Percentiles rank a stretch among this genome's conserved stretches.
phyloP scores from a whole-genome alignment of 805 yeast genomes.

The Metschnikowia drakensbergensis region DNA sequence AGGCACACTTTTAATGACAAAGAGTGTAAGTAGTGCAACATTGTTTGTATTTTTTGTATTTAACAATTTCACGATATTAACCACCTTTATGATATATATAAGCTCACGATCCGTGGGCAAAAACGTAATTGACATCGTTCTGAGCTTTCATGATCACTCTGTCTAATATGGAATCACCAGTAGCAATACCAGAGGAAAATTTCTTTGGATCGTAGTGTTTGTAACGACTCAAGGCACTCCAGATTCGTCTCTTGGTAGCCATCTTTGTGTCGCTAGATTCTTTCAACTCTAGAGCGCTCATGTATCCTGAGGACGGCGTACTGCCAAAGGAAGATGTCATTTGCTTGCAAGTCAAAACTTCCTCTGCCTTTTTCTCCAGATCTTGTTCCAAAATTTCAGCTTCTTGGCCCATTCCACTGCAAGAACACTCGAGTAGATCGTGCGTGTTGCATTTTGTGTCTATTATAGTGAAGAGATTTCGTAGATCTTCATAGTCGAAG shows the following conservation, averaged over 20 bases:
- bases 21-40: background rate
- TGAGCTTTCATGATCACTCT: slow-evolving; percentile 8
- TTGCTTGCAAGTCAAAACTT: background rate
- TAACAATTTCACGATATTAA: too few relatives aligned
- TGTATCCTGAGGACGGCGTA: slow-evolving; percentile 34
- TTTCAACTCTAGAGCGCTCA: slow-evolving; percentile 51
- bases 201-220: slow-evolving; percentile 55
- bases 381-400: slow-evolving; percentile 15
- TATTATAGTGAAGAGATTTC: slow-evolving; percentile 64
- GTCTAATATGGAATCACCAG: slow-evolving; percentile 15
- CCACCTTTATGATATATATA: too few relatives aligned
- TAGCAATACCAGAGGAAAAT: slow-evolving; percentile 4
- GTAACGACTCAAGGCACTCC: slow-evolving; percentile 58
- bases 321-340: background rate
- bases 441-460: slow-evolving; percentile 67
- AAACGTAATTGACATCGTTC: slow-evolving; percentile 13
- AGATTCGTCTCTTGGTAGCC: slow-evolving; percentile 42
- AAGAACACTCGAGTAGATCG: slow-evolving; percentile 63
- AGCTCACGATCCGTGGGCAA: slow-evolving; percentile 7
- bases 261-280: slow-evolving; percentile 22
- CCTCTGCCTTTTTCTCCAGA: background rate
- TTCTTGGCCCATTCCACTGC: slow-evolving; percentile 44
- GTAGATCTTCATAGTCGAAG: slow-evolving; percentile 65
- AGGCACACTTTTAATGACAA: background rate
- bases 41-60: too few relatives aligned